These are phyloP conservation scores for Desmodesmus armatus DNA, from an alignment of 139 green algal genomes.

Conservation along the genomic window DNA sequence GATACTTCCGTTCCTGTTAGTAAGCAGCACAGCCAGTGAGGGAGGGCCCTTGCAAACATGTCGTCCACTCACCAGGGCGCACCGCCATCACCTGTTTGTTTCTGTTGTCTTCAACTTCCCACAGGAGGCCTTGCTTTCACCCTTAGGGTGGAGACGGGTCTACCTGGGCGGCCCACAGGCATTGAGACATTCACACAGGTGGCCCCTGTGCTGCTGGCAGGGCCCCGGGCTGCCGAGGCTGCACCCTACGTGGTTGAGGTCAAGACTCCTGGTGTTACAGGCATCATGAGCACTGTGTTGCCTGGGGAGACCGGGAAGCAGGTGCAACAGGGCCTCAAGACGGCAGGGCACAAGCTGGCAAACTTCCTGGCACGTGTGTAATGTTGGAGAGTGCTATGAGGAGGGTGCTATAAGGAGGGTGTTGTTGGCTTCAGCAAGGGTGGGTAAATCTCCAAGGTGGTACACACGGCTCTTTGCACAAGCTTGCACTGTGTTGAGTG, in stretches of 20 bases:
- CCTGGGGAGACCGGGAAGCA: constrained; percentile 21
- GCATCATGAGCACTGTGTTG: neutral
- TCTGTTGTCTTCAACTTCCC: neutral
- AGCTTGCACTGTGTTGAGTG: neutral
- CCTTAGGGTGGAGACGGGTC: constrained; percentile 14
- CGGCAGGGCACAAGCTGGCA: constrained; percentile 36
- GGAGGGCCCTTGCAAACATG: neutral
- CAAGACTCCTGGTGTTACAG: neutral
- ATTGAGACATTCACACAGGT: constrained; percentile 20
- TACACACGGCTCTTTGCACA: neutral
- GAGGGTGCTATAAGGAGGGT: neutral
- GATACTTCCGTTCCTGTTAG: no score
- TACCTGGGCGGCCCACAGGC: neutral
- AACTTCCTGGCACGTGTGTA: constrained; percentile 32
- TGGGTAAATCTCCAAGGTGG: neutral
- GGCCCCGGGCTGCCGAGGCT: neutral
- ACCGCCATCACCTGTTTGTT: neutral
- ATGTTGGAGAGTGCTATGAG: neutral
- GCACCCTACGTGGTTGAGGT: neutral
- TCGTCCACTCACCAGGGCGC: neutral
- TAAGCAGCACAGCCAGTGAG: no score
- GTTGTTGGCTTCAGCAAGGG: neutral
- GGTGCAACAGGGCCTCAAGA: constrained; percentile 13
- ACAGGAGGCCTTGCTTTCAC: constrained; percentile 35
- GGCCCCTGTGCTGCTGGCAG: constrained; percentile 18